Percentiles rank a stretch among this genome's conserved stretches.
Conservation (phyloP, 768 basidiomycete species). For the Calvatia gigantea region DNA sequence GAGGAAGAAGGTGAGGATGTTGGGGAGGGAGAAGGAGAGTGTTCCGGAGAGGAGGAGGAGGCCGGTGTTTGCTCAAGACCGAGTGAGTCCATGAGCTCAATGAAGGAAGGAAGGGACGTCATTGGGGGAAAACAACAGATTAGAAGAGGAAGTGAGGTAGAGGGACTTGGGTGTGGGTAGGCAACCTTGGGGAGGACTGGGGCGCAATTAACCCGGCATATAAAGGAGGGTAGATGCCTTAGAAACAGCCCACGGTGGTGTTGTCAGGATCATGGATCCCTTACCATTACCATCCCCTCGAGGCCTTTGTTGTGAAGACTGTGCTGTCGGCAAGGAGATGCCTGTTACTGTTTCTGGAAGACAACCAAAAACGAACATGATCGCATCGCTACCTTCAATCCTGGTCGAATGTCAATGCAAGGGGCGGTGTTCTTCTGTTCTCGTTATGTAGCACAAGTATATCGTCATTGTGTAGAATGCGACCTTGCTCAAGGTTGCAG, state of each 20-base stretch:
- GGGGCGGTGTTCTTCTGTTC: background rate
- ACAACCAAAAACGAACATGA: constrained; percentile 10
- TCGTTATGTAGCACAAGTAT: background rate
- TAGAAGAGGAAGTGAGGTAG: constrained; percentile 21
- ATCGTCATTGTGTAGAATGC: background rate
- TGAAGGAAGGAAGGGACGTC: constrained; percentile 81
- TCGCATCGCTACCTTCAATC: background rate
- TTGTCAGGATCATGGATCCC: constrained; percentile 36
- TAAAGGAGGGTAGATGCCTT: constrained; percentile 40
- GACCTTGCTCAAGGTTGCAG: background rate
- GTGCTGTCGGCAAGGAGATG: constrained; percentile 61
- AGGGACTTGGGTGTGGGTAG: constrained; percentile 28
- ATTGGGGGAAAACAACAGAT: constrained; percentile 35
- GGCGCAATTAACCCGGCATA: constrained; percentile 27
- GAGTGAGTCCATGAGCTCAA: constrained; percentile 82
- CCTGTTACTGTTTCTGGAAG: constrained; percentile 17
- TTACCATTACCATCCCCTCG: constrained; percentile 13
- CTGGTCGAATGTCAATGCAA: background rate
- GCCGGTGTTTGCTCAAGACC: constrained; percentile 60
- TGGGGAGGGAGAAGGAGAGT: constrained; percentile 39
- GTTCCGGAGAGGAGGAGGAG: constrained; percentile 27
- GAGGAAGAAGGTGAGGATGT: constrained; percentile 43
- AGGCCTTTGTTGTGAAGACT: constrained; percentile 12
- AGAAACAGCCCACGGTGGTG: constrained; percentile 56
- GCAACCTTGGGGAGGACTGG: constrained; percentile 31